A percentile compares a stretch with the other conserved stretches of the same genome.
These are phyloP conservation scores for Orbilia brochopaga DNA, from an alignment of 2,329 filamentous ascomycete species.

Conservation along the genomic window DNA sequence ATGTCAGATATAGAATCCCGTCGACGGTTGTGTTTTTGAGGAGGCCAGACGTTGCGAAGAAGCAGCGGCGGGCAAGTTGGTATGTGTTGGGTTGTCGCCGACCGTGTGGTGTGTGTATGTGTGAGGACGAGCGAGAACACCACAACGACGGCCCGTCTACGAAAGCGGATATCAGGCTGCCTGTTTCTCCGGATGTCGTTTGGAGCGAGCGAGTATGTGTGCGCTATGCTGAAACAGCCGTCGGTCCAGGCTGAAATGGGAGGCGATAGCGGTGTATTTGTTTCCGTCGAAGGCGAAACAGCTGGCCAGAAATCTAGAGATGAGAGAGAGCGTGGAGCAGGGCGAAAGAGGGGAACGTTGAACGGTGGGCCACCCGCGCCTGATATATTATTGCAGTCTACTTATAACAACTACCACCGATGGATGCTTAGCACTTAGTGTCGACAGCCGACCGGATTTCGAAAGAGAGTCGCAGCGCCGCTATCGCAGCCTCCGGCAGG, in stretches of 20 bases:
- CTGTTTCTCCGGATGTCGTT: not conserved
- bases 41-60: not conserved
- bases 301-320: conserved; percentile 17
- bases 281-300: not conserved
- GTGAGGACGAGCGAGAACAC: not conserved
- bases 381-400: conserved; percentile 21
- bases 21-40: not conserved
- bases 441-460: conserved; percentile 19
- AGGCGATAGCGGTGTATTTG: not conserved
- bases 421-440: too few species aligned
- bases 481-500: conserved; percentile 23
- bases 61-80: not conserved
- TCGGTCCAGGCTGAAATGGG: not conserved
- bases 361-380: not conserved
- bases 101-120: too few species aligned
- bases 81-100: not conserved
- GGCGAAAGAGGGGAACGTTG: conserved; percentile 4
- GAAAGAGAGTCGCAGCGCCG: conserved; percentile 19
- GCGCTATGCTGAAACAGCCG: conserved; percentile 3
- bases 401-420: too few species aligned
- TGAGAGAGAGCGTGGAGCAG: conserved; percentile 6
- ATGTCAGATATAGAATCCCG: conserved; percentile 1
- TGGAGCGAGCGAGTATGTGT: not conserved
- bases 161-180: not conserved
- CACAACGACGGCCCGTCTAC: not conserved